Evolutionary conservation across 257 asterid species (phyloP), one percentile per base, ranked within the genome.

Genomic region (Nicotiana undulata): DNA sequence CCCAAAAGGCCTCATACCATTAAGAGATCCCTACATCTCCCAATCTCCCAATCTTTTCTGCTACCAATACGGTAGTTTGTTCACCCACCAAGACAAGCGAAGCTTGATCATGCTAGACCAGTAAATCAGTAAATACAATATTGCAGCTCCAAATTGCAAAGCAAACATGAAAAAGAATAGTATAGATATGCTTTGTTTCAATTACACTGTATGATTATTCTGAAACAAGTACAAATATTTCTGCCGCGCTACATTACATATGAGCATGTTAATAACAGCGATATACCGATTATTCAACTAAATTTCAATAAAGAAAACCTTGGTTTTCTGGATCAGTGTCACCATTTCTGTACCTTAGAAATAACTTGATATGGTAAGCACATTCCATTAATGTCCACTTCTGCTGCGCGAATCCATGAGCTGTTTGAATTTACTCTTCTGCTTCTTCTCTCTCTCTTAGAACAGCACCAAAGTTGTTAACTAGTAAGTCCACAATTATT

Each of bases 391-490:
- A 22, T 22, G 32, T 60, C 65, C 65, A 60, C 22, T 60, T 22
- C 1, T 10, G 65, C 6, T 20, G 64, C 22, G 29, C 24, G 11
- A 24, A 9, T 2, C 34, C 4, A 24, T 34, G 34, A 65, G 55
- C 9, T n/a, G 3, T 40, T 44, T 44, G 11, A 61, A n/a, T 2
- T 83, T 84, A 90, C 20, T 93, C 97, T 74, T 93, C 97, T 67
- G 66, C 87, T 64, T 93, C 98, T 83, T 93, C 98, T 63, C 86
- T 89, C 51, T 92, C 96, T 40, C 93, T 82, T 4, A 24, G 82
- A 66, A 92, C 95, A 72, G 93, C 98, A 20, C 97, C 99, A 80
- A 95, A 95, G 18, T 81, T 91, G 10, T 93, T 85, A 8, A 93
- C 88, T 87, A 93, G 81, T 79, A 95, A 82, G 22, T 95, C 92